Conservation (phyloP, 2,329 filamentous ascomycete species). For the Paecilomyces dactylethromorphus region DNA sequence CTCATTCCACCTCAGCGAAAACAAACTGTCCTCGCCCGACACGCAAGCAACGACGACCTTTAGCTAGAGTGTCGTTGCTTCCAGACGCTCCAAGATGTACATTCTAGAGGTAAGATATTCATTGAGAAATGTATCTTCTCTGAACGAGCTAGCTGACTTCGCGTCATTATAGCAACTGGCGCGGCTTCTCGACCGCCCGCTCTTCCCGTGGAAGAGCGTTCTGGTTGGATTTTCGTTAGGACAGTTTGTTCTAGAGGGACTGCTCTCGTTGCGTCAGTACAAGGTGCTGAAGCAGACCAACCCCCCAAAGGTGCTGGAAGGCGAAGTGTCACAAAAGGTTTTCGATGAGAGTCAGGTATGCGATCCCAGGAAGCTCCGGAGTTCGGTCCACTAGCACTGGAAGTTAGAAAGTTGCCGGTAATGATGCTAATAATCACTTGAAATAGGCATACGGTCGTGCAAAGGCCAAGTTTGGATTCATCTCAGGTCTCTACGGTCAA, state of each 20-base stretch:
- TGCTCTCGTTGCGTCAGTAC: slow-evolving; percentile 86
- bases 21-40: not conserved
- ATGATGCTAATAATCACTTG: not conserved
- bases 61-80: not conserved
- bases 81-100: slow-evolving; percentile 20
- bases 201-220: slow-evolving; percentile 96
- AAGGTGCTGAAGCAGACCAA: slow-evolving; percentile 71
- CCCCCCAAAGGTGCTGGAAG: slow-evolving; percentile 77
- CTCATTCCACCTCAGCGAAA: not conserved
- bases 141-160: not conserved
- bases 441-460: slow-evolving; percentile 79
- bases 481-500: slow-evolving; percentile 76
- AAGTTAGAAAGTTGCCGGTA: not conserved
- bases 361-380: not conserved
- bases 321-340: slow-evolving; percentile 81
- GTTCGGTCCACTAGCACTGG: not conserved
- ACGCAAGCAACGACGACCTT: not conserved
- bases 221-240: slow-evolving; percentile 91
- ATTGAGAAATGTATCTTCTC: slow-evolving; percentile 2
- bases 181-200: slow-evolving; percentile 77
- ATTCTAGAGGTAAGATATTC: slow-evolving; percentile 26
- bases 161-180: slow-evolving; percentile 55
- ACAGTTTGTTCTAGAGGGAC: slow-evolving; percentile 84
- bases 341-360: slow-evolving; percentile 84
- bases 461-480: slow-evolving; percentile 83